Evolutionary conservation across 257 asterid genomes (phyloP).

Genomic region (Lavandula angustifolia): DNA sequence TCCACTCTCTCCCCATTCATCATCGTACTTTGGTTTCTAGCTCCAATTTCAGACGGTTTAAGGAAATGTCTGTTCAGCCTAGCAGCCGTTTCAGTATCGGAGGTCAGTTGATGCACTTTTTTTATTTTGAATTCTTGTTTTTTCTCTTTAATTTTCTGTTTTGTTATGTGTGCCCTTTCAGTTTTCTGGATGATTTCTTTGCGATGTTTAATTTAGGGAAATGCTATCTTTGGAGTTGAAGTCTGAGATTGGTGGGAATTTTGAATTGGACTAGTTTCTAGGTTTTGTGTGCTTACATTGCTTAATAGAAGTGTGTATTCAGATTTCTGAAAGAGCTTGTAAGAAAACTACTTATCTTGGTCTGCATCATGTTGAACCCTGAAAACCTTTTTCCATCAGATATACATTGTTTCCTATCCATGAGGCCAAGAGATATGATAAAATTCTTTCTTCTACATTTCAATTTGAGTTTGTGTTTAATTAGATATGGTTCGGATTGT

Average conservation of each 20-base stretch:
- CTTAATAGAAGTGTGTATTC: neutral
- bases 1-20: constrained; percentile 19
- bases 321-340: neutral
- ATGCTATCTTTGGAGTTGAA: neutral
- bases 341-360: neutral
- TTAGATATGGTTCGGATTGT: constrained; percentile 20
- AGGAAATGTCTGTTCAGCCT: constrained; percentile 35
- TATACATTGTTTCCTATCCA: neutral
- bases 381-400: constrained; percentile 11
- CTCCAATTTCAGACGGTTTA: constrained; percentile 29
- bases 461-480: constrained; percentile 10
- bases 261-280: neutral
- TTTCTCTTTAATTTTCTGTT: neutral
- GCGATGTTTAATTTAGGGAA: neutral
- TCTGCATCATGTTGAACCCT: constrained; percentile 10
- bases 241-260: constrained; percentile 12
- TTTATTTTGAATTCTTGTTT: neutral
- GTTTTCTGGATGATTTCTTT: neutral
- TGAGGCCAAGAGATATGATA: constrained; percentile 6
- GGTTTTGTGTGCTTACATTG: constrained; percentile 5
- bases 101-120: constrained; percentile 41
- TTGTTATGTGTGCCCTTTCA: neutral
- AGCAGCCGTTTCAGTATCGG: constrained; percentile 34
- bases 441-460: constrained; percentile 7
- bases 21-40: constrained; percentile 21